Evolutionary conservation across 176 grass and related monocot genomes (phyloP).

Genomic region (Triticum urartu): DNA sequence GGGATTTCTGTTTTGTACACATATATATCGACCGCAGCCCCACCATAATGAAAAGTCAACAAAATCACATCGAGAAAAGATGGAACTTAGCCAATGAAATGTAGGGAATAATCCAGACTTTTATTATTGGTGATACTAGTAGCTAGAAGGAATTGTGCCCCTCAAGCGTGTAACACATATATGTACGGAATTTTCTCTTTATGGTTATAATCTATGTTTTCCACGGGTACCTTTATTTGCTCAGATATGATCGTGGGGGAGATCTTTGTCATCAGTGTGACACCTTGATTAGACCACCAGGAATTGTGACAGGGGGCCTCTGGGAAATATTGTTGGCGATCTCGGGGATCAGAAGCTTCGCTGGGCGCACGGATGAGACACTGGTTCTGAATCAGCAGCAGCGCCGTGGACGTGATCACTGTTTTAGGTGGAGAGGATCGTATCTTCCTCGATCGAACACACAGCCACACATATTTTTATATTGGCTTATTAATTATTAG

Average conservation of each 20-base stretch:
- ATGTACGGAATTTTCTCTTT: neutral
- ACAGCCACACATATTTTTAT: neutral
- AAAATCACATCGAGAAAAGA: neutral
- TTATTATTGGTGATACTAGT: neutral
- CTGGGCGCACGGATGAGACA: slow-evolving; percentile 26
- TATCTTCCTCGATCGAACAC: slow-evolving; percentile 35
- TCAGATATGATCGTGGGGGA: too few species aligned
- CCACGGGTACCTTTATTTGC: neutral
- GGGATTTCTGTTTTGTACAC: neutral
- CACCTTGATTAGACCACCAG: neutral
- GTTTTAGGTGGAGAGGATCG: slow-evolving; percentile 46
- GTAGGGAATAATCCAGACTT: neutral
- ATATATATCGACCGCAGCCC: neutral
- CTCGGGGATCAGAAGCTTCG: slow-evolving; percentile 40
- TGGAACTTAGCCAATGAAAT: neutral
- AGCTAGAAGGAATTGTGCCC: neutral
- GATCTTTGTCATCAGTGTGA: too few species aligned
- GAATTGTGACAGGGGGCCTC: neutral
- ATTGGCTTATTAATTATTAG: neutral
- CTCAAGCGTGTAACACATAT: neutral
- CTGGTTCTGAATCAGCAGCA: neutral
- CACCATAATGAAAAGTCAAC: neutral
- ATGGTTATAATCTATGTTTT: neutral
- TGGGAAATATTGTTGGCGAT: slow-evolving; percentile 37
- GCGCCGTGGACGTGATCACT: slow-evolving; percentile 35